Evolutionary conservation across 1,139 yeast species (phyloP).

Genomic region (Arxiozyma heterogenica): DNA sequence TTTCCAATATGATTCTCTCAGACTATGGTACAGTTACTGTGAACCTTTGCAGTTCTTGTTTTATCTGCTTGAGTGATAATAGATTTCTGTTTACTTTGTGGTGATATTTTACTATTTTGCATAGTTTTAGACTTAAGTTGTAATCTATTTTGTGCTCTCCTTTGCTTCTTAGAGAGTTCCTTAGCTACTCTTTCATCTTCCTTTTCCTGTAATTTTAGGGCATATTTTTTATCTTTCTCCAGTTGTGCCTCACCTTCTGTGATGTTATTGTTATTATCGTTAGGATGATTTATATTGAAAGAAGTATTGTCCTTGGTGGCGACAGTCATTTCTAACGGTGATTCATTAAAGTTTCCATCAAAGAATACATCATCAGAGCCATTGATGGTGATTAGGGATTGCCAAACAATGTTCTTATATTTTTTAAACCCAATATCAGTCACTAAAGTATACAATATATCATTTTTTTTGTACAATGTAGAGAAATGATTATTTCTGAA

Average conservation of each 20-base stretch:
- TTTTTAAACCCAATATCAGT: slow-evolving; percentile 61
- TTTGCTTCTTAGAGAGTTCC: slow-evolving; percentile 1
- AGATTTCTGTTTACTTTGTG: not conserved
- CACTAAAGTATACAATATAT: slow-evolving; percentile 50
- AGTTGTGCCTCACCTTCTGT: not conserved
- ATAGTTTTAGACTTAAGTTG: not conserved
- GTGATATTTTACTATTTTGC: not conserved
- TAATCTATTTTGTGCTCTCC: not conserved
- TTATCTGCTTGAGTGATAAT: not conserved
- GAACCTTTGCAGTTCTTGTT: not conserved
- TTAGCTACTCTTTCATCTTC: slow-evolving; percentile 20
- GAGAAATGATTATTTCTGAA: slow-evolving; percentile 83
- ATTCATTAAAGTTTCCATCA: slow-evolving; percentile 42
- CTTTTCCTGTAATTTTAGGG: slow-evolving; percentile 24
- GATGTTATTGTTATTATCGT: slow-evolving; percentile 3
- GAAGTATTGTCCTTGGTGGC: not conserved
- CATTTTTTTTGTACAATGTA: slow-evolving; percentile 49
- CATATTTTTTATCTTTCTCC: slow-evolving; percentile 8
- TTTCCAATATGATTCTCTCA: not conserved
- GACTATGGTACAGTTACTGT: not conserved
- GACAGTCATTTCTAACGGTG: slow-evolving; percentile 29
- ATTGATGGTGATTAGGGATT: slow-evolving; percentile 52
- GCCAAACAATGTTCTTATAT: slow-evolving; percentile 59
- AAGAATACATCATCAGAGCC: slow-evolving; percentile 63
- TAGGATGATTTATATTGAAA: not conserved